Conservation (phyloP, 176 grass and related monocot species). For the Bonia amplexicaulis region DNA sequence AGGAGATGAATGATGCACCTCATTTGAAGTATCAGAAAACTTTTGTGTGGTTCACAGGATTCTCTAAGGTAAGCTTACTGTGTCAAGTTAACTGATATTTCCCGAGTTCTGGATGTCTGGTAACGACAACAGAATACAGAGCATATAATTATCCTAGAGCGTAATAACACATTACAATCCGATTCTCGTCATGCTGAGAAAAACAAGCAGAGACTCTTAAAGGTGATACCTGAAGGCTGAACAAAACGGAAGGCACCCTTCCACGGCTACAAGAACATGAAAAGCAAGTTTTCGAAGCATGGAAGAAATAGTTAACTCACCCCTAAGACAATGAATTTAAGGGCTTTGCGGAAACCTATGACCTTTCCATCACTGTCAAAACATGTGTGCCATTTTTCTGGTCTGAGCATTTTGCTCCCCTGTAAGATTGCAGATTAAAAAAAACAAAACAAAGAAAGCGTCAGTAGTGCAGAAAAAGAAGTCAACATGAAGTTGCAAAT, state of each 20-base stretch:
- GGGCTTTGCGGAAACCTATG: slow-evolving; percentile 75
- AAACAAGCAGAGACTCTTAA: not conserved
- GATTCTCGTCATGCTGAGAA: not conserved
- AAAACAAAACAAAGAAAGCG: not conserved
- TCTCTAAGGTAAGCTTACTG: not conserved
- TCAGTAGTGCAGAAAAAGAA: not conserved
- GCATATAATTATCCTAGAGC: not conserved
- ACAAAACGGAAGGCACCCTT: not conserved
- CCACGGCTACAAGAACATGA: slow-evolving; percentile 5
- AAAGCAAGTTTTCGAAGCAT: not conserved
- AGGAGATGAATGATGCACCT: not conserved
- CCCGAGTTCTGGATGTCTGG: not conserved
- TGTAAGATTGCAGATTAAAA: slow-evolving; percentile 22
- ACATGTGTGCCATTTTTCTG: slow-evolving; percentile 81
- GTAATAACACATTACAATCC: not conserved
- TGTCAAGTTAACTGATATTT: not conserved
- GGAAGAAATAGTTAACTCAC: slow-evolving; percentile 46
- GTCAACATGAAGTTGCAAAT: not conserved
- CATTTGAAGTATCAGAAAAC: not conserved
- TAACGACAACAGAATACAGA: not conserved
- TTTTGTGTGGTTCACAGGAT: not conserved
- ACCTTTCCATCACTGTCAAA: slow-evolving; percentile 76
- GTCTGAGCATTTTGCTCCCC: slow-evolving; percentile 84
- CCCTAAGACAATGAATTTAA: slow-evolving; percentile 88
- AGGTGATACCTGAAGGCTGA: not conserved